A percentile compares a stretch with the other conserved stretches of the same genome.
Conservation (phyloP, 352 stramenopile species). For the Phytopythium boreale region DNA sequence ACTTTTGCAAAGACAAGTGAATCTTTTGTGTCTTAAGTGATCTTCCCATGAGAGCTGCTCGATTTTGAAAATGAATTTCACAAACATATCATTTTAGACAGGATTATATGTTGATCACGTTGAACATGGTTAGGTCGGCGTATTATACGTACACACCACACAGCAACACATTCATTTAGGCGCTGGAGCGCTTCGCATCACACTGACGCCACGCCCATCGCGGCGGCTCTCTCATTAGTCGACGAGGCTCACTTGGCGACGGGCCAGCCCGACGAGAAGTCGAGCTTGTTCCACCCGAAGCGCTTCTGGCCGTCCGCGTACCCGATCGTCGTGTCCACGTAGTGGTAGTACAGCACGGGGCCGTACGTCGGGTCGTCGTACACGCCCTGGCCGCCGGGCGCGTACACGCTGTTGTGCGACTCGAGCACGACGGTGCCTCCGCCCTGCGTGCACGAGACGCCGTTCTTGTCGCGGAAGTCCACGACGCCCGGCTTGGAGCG, state of each 20-base stretch:
- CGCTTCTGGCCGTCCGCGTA: constrained; percentile 46
- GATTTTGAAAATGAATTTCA: no score
- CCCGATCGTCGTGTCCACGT: constrained; percentile 36
- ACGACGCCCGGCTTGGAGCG: constrained; percentile 23
- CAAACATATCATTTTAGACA: no score
- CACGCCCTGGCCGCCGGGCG: constrained; percentile 37
- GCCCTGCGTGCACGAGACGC: constrained; percentile 21
- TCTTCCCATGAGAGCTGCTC: no score
- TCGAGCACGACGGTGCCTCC: constrained; percentile 39
- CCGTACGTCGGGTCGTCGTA: constrained; percentile 40
- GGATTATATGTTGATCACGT: no score
- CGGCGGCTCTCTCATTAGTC: no score
- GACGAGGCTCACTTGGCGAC: constrained; percentile 12
- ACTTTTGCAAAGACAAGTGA: no score
- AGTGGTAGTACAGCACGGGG: constrained; percentile 51
- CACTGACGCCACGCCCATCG: no score
- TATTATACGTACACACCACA: no score
- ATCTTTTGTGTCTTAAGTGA: no score
- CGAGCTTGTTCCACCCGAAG: constrained; percentile 56
- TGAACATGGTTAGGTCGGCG: no score
- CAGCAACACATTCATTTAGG: no score
- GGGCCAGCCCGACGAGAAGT: constrained; percentile 43
- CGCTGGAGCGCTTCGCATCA: no score
- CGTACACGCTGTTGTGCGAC: constrained; percentile 37
- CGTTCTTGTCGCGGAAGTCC: constrained; percentile 32